Evolutionary conservation across 345 rosid species (phyloP).

Genomic region (Boechera retrofracta): DNA sequence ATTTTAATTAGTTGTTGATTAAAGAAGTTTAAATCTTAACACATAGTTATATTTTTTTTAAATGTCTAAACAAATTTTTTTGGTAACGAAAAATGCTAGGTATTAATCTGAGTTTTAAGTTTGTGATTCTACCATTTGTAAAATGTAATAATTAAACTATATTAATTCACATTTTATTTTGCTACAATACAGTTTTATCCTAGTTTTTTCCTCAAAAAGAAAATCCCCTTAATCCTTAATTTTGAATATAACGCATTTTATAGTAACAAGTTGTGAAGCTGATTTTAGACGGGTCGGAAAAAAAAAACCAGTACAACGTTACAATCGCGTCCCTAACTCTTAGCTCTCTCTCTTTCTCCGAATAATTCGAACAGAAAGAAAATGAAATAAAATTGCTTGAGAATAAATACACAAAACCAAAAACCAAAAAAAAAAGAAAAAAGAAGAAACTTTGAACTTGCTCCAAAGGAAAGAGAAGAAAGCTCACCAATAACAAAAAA

Average conservation of each 20-base stretch:
- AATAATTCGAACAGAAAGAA: conserved; percentile 28
- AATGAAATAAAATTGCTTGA: background rate
- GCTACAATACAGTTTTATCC: no score
- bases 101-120: no score
- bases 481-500: conserved; percentile 20
- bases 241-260: background rate
- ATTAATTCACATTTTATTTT: no score
- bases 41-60: no score
- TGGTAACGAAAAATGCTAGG: no score
- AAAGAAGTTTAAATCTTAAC: no score
- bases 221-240: no score
- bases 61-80: no score
- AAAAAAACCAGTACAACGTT: conserved; percentile 37
- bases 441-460: conserved; percentile 40
- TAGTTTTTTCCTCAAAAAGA: no score
- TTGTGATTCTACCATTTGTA: no score
- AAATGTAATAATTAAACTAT: no score
- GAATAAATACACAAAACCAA: conserved; percentile 38
- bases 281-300: conserved; percentile 12
- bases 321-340: conserved; percentile 35
- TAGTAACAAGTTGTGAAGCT: conserved; percentile 12
- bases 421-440: background rate
- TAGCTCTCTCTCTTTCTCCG: background rate
- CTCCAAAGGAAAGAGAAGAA: conserved; percentile 39
- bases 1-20: background rate